A percentile compares a stretch with the other conserved stretches of the same genome.
These are phyloP conservation scores for Colletotrichum salicis DNA, from an alignment of 2,329 filamentous ascomycete genomes.

Conservation along the genomic window DNA sequence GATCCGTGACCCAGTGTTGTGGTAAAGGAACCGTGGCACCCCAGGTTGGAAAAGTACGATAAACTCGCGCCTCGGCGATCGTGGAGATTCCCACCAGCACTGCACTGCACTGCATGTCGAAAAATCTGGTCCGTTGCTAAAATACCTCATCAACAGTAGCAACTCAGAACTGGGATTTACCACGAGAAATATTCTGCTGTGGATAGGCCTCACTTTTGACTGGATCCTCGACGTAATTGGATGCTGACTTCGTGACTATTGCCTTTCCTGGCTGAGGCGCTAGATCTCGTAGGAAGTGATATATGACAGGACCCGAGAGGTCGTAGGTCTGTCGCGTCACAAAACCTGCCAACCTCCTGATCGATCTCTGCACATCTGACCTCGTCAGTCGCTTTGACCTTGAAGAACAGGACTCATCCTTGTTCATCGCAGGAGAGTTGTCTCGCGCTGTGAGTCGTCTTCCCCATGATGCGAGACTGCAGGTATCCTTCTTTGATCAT, in stretches of 20 bases:
- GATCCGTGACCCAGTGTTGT: slow-evolving; percentile 28
- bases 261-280: slow-evolving; percentile 24
- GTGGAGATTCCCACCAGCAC: slow-evolving; percentile 11
- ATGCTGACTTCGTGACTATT: slow-evolving; percentile 26
- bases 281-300: slow-evolving; percentile 28
- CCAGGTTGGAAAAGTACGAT: slow-evolving; percentile 1
- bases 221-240: slow-evolving; percentile 6
- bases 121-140: slow-evolving; percentile 1
- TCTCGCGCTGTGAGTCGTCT: background rate
- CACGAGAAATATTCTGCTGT: background rate
- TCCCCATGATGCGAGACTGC: background rate
- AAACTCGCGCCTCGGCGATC: slow-evolving; percentile 29
- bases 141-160: slow-evolving; percentile 19
- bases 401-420: slow-evolving; percentile 10
- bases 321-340: background rate
- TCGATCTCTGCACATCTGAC: background rate
- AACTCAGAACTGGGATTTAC: background rate
- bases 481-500: slow-evolving; percentile 7
- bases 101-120: slow-evolving; percentile 9
- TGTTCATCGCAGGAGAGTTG: background rate
- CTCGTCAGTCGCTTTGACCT: slow-evolving; percentile 10
- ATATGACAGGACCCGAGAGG: slow-evolving; percentile 10
- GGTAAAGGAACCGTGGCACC: slow-evolving; percentile 20
- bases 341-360: background rate
- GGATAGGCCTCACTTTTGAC: slow-evolving; percentile 5